phyloP scores from a whole-genome alignment of 148 eudicot genomes.

The Rheum nobile region DNA sequence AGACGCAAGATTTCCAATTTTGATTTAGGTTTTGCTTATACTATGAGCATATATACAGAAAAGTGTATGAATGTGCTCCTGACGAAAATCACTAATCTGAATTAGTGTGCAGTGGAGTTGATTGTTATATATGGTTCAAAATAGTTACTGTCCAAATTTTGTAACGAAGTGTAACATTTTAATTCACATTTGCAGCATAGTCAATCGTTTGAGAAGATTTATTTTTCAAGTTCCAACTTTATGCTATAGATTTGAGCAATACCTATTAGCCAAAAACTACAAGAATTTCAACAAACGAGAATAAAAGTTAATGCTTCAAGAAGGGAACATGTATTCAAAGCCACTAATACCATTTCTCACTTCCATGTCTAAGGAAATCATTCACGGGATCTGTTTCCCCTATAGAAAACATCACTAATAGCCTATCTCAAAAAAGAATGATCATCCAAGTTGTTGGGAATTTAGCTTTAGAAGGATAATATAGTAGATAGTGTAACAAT shows the following conservation, averaged over 20 bases:
- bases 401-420: not conserved
- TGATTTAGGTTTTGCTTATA: too few species aligned
- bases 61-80: too few species aligned
- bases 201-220: too few species aligned
- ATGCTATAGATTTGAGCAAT: not conserved
- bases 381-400: not conserved
- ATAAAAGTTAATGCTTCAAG: not conserved
- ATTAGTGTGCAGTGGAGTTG: not conserved
- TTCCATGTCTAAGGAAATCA: not conserved
- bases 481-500: not conserved
- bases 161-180: too few species aligned
- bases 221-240: not conserved
- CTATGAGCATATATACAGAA: too few species aligned
- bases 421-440: not conserved
- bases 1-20: too few species aligned
- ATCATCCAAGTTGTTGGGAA: not conserved
- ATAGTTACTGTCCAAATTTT: not conserved
- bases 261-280: not conserved
- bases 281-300: not conserved
- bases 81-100: not conserved
- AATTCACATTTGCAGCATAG: too few species aligned
- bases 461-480: not conserved
- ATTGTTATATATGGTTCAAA: too few species aligned
- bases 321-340: not conserved
- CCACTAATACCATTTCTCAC: not conserved